Base-by-base conservation (phyloP, 1,284 basidiomycete genomes). In the Thelephora terrestris region DNA sequence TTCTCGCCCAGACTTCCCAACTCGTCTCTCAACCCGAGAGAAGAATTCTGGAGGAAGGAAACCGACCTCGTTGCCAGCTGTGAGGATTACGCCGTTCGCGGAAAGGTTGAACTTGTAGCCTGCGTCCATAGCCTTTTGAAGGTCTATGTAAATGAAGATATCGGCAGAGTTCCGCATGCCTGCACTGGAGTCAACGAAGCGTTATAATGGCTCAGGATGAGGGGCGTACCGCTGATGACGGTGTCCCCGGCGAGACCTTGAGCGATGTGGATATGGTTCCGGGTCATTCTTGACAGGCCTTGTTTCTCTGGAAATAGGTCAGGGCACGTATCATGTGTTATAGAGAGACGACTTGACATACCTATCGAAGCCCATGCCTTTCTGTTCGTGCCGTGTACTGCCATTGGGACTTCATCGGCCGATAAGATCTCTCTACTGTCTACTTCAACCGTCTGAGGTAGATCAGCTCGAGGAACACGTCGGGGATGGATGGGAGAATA, bases 241-340 rank as follows among this genome's bases (percentile, higher is more conserved):
- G 76, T 75, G 2, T 74, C 67, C 1, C 76, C 75, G 14, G 71
- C 66, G 6, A 85, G 69, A 44, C 81, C 80, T 63, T 87, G 81
- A 0, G 92, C 91, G 10, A 94, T 73, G 61, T 95, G 92, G 45
- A 95, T 85, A 58, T 95, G 90, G 55, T 91, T 92, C 23, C 91
- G 74, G 14, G 65, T 73, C 91, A 93, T 94, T 52, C 75, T 81
- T n/a, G 82, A 89, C 14, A 95, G 66, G 0, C 91, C 91, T 56
- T 84, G 69, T 24, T 65, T 68, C 42, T 75, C 81, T 35, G 40
- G 6, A 29, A 27, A 40, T 16, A 29, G 35, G 40, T 12, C 9
- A 25, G 51, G 44, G 14, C 48, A 45, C 53, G 40, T 43, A 18
- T 17, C 27, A 40, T 12, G 37, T n/a, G 35, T 14, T 40, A n/a